These are phyloP conservation scores for Trametes versicolor DNA, from an alignment of 1,284 basidiomycete genomes.

Conservation along the genomic window DNA sequence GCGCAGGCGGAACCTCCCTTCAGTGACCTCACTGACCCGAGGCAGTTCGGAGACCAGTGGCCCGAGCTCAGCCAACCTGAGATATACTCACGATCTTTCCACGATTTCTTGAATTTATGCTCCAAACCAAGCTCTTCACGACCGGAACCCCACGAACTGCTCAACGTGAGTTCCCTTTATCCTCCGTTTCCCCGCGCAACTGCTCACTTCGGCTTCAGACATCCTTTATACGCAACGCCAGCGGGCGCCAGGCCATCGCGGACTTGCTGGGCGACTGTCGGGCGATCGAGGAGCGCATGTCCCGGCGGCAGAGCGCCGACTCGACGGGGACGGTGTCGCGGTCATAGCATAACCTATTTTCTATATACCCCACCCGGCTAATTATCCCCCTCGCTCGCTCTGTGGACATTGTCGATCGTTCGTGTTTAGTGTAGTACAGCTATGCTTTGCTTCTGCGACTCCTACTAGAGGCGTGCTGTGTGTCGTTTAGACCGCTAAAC, in stretches of 20 bases:
- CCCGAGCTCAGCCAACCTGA: conserved; percentile 68
- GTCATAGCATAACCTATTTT: conserved; percentile 40
- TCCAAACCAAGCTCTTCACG: conserved; percentile 66
- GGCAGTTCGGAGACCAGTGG: conserved; percentile 65
- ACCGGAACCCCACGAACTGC: conserved; percentile 65
- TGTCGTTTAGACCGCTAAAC: neutral
- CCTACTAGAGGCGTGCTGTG: conserved; percentile 4
- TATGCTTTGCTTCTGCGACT: conserved; percentile 31
- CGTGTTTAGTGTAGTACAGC: conserved; percentile 36
- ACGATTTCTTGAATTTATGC: conserved; percentile 76
- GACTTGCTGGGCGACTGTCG: conserved; percentile 74
- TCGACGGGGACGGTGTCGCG: conserved; percentile 48
- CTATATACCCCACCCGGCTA: conserved; percentile 35
- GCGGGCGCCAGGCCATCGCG: conserved; percentile 70
- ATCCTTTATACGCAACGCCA: conserved; percentile 72
- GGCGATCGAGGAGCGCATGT: conserved; percentile 66
- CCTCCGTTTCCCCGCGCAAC: conserved; percentile 6
- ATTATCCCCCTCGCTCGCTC: conserved; percentile 28
- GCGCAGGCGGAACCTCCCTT: conserved; percentile 80
- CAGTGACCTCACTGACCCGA: conserved; percentile 58
- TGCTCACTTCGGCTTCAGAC: conserved; percentile 49
- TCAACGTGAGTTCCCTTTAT: conserved; percentile 59
- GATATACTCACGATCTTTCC: conserved; percentile 72
- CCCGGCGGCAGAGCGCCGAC: conserved; percentile 49
- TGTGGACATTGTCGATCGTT: conserved; percentile 30